Percentiles rank a stretch among this genome's conserved stretches.
phyloP scores from a whole-genome alignment of 2,329 filamentous ascomycete species.

The Ceratocystis colombiana region DNA sequence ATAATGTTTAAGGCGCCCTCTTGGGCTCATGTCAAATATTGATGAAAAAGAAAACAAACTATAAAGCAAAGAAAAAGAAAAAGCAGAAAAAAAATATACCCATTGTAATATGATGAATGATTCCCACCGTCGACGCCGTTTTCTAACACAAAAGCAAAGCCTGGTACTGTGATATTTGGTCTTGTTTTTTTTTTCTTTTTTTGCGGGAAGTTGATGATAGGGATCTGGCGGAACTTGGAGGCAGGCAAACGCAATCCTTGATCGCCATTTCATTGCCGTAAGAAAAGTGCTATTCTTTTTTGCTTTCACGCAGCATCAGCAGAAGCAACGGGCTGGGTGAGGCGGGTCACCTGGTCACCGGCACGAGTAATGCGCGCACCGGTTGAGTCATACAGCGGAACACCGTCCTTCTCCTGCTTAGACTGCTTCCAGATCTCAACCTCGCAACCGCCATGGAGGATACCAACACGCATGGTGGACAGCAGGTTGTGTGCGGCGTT shows the following conservation, averaged over 20 bases:
- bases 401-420: constrained; percentile 69
- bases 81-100: constrained; percentile 7
- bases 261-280: not conserved
- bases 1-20: not conserved
- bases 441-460: constrained; percentile 76
- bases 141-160: constrained; percentile 17
- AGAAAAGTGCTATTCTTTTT: not conserved
- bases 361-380: constrained; percentile 79
- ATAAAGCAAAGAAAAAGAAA: constrained; percentile 12
- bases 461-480: constrained; percentile 78
- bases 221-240: not conserved
- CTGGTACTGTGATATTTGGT: constrained; percentile 1
- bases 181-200: not conserved
- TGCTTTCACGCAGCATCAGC: constrained; percentile 64
- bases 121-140: constrained; percentile 18
- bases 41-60: constrained; percentile 2
- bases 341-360: constrained; percentile 74
- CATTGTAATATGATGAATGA: constrained; percentile 9
- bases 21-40: not conserved
- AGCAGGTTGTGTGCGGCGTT: constrained; percentile 84
- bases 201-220: not conserved
- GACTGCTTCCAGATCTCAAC: constrained; percentile 90
- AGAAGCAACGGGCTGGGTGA: constrained; percentile 66
- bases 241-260: not conserved
- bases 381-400: constrained; percentile 67